Evolutionary conservation across 495 filamentous ascomycete genomes (phyloP), one percentile per base, ranked within the genome.

Genomic region (Bacidia rubella): DNA sequence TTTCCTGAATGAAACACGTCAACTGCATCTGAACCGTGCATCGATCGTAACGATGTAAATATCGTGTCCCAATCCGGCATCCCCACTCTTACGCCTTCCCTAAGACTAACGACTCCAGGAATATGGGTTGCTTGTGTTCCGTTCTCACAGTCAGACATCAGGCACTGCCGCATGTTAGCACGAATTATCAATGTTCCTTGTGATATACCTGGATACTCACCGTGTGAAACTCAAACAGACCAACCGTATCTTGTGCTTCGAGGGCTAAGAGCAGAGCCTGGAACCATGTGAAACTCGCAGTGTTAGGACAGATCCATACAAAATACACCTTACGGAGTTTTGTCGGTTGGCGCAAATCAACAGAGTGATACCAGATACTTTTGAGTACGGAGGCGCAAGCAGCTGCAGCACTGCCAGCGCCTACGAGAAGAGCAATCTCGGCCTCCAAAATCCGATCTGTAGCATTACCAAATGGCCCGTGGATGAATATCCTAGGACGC

Each of bases 331-430:
- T 89, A 52, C 81, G 71, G 26, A 89, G 72, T 26, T 80, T 70
- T 17, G 81, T 86, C 66, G 79, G 80, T 66, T 84, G 78, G 64
- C 83, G 77, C 11, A 83, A 81, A 65, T 82, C 86, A 71, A 86
- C 86, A 76, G 85, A 84, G n/a, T 83, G 74, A 65, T 87, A 89
- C 84, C 85, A 89, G 65, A 89, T 86, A 52, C 81, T 85, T 70
- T 89, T 89, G 60, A 89, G 52, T 11, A 87, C 85, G 1, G 83
- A 85, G 24, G 83, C 83, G 61, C 85, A 87, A 4, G 81, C 79
- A 24, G 82, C 85, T 7, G 86, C 80, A 64, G 82, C 82, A 56
- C 85, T 85, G 65, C 83, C 83, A 24, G 81, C 78, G 57, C 82
- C 83, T 56, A 78, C 74, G 5, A 87, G 70, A 22, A 86, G 66